These are phyloP conservation scores for Osmanthus fragrans DNA, from an alignment of 257 asterid genomes.

Conservation along the genomic window DNA sequence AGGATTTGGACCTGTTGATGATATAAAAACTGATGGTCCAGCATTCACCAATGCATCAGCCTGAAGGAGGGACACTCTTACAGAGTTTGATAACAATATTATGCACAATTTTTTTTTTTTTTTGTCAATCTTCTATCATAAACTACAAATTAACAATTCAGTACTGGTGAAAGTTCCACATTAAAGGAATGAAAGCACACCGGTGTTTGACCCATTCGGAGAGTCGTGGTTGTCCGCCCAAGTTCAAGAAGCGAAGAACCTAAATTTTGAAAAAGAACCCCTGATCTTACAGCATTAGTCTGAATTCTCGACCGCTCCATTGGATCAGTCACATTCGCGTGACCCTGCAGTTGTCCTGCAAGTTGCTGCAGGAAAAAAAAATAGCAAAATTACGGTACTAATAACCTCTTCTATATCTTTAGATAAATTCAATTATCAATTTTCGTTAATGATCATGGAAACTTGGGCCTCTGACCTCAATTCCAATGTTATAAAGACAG, in stretches of 20 bases:
- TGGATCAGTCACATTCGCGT: slow-evolving; percentile 58
- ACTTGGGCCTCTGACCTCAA: background rate
- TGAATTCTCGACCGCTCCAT: slow-evolving; percentile 76
- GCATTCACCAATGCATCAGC: slow-evolving; percentile 91
- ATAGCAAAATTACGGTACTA: slow-evolving; percentile 21
- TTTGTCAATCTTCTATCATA: slow-evolving; percentile 2
- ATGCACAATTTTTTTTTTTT: background rate
- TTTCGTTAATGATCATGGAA: background rate
- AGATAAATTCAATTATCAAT: background rate
- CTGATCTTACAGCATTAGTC: slow-evolving; percentile 70
- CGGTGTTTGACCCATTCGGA: slow-evolving; percentile 86
- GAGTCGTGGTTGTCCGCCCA: slow-evolving; percentile 84
- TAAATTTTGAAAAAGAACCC: slow-evolving; percentile 70
- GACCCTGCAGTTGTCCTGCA: slow-evolving; percentile 63
- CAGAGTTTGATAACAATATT: background rate
- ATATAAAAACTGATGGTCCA: slow-evolving; percentile 89
- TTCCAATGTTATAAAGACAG: background rate
- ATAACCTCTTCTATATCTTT: background rate
- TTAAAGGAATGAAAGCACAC: slow-evolving; percentile 39
- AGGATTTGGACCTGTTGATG: slow-evolving; percentile 87
- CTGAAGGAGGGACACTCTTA: slow-evolving; percentile 36
- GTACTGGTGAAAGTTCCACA: slow-evolving; percentile 1
- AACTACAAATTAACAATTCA: background rate
- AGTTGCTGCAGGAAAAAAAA: slow-evolving; percentile 57
- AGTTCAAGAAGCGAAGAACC: slow-evolving; percentile 93